Evolutionary conservation across 352 stramenopile genomes (phyloP).

Genomic region (Blastocystis sp.): DNA sequence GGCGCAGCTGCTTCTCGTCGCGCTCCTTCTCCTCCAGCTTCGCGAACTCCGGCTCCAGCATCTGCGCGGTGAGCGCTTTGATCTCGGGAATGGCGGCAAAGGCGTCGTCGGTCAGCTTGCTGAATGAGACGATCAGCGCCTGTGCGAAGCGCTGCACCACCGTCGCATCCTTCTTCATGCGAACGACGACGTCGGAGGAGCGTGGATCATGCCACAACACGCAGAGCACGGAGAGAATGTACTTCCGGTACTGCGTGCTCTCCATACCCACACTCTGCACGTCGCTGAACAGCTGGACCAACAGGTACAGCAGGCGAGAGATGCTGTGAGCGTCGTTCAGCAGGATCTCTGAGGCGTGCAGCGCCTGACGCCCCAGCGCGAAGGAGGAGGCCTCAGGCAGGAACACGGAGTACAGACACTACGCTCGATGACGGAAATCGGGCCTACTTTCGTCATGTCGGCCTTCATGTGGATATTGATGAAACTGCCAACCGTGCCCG

Average conservation of each 20-base stretch:
- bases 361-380: background rate
- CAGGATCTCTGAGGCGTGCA: conserved; percentile 16
- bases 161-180: conserved; percentile 39
- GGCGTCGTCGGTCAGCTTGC: conserved; percentile 50
- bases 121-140: conserved; percentile 46
- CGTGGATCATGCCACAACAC: conserved; percentile 35
- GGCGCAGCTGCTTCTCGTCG: conserved; percentile 52
- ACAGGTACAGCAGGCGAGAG: background rate
- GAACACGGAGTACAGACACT: conserved; percentile 25
- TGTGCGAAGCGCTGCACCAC: conserved; percentile 39
- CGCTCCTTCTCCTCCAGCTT: conserved; percentile 38
- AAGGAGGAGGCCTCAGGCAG: background rate
- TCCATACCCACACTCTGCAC: conserved; percentile 35
- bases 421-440: background rate
- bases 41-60: conserved; percentile 40
- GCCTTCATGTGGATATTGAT: conserved; percentile 49
- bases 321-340: conserved; percentile 3
- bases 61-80: conserved; percentile 25
- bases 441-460: conserved; percentile 27
- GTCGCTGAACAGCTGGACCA: conserved; percentile 49
- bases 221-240: conserved; percentile 43
- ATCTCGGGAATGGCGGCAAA: conserved; percentile 49
- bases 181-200: conserved; percentile 1
- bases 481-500: background rate
- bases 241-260: conserved; percentile 49